These are phyloP conservation scores for Talaromyces albobiverticillius DNA, from an alignment of 2,329 filamentous ascomycete species.

Conservation along the genomic window DNA sequence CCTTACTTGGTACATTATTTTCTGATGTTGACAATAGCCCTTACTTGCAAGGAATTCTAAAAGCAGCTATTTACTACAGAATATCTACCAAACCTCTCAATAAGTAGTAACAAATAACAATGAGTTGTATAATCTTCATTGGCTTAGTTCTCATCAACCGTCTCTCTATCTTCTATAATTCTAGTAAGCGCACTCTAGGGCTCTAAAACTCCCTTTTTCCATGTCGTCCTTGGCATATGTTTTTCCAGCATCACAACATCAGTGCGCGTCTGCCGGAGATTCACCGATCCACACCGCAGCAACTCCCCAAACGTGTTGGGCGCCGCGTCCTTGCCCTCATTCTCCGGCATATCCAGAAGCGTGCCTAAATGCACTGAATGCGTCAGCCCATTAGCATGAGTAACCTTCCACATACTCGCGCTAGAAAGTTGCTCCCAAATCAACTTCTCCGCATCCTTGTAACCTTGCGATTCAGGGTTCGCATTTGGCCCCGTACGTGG, in stretches of 20 bases:
- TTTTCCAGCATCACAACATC: not conserved
- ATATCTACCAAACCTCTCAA: no score
- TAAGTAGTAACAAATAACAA: no score
- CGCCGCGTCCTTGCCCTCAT: conserved; percentile 28
- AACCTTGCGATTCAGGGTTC: conserved; percentile 19
- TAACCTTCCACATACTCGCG: conserved; percentile 36
- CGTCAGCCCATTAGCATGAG: conserved; percentile 30
- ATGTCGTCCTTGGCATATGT: conserved; percentile 3
- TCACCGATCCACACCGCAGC: conserved; percentile 33
- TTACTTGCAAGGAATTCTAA: no score
- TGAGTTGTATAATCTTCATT: no score
- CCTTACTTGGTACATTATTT: no score
- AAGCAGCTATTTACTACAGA: no score
- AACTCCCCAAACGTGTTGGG: conserved; percentile 36
- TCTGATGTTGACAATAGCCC: no score
- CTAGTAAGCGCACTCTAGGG: no score
- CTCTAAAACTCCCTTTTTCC: conserved; percentile 12
- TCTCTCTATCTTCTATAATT: no score
- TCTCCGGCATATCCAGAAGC: conserved; percentile 31
- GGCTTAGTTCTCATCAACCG: no score
- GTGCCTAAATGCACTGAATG: conserved; percentile 24
- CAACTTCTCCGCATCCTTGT: conserved; percentile 21
- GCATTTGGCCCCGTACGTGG: conserved; percentile 15
- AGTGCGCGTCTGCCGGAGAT: conserved; percentile 35
- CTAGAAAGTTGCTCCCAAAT: conserved; percentile 31